Conservation (phyloP, 805 yeast genomes). For the Zygotorulaspora sp. region DNA sequence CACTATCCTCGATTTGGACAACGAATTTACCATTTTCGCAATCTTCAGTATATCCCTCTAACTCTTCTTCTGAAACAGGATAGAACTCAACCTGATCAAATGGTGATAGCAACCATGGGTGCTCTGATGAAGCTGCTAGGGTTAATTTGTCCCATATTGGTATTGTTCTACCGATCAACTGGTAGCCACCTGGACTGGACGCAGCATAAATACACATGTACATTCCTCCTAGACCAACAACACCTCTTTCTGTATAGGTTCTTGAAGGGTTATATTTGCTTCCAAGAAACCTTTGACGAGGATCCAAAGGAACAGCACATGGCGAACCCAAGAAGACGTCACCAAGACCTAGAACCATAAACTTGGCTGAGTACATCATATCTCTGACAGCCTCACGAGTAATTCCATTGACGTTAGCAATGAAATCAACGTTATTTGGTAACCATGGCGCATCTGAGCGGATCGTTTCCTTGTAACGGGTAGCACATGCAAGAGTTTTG, state of each 20-base stretch:
- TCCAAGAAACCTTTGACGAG: conserved; percentile 88
- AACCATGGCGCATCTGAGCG: conserved; percentile 94
- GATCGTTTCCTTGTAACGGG: conserved; percentile 89
- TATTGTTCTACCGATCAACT: conserved; percentile 90
- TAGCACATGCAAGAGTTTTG: conserved; percentile 82
- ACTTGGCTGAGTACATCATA: conserved; percentile 84
- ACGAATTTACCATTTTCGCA: conserved; percentile 75
- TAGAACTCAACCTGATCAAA: conserved; percentile 94
- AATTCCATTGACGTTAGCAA: conserved; percentile 82
- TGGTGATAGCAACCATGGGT: conserved; percentile 89
- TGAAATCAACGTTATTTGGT: conserved; percentile 94
- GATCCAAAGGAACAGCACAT: conserved; percentile 96
- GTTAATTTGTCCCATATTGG: conserved; percentile 97
- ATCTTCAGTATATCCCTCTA: conserved; percentile 66
- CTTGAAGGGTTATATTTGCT: conserved; percentile 95
- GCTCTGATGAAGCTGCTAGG: conserved; percentile 52
- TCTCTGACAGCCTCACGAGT: conserved; percentile 71
- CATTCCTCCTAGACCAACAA: conserved; percentile 98
- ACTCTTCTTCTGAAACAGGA: conserved; percentile 81
- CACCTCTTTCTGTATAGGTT: conserved; percentile 93
- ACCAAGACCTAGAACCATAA: conserved; percentile 90
- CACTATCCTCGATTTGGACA: conserved; percentile 69
- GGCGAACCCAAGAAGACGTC: conserved; percentile 98
- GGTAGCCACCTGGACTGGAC: conserved; percentile 99
- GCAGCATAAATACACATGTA: conserved; percentile 98